These are phyloP conservation scores for Chlorella sp. DNA, from an alignment of 139 green algal species.

Conservation along the genomic window DNA sequence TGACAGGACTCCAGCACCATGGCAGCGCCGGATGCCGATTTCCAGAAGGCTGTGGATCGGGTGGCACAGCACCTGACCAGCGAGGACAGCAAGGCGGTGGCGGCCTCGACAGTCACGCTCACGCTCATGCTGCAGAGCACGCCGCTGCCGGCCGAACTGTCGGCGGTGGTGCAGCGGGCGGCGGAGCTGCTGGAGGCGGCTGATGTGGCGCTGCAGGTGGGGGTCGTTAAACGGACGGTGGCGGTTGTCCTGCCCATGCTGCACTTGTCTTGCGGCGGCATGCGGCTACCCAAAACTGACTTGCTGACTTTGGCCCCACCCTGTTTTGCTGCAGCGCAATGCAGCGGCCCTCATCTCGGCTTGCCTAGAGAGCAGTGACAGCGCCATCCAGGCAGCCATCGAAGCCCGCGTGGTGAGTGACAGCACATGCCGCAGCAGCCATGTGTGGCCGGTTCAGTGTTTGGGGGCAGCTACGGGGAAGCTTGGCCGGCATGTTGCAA, in stretches of 20 bases:
- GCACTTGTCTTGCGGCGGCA: neutral
- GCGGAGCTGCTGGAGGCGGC: neutral
- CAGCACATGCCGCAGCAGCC: neutral
- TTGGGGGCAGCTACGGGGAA: too few relatives aligned
- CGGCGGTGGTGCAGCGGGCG: neutral
- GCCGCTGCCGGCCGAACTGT: neutral
- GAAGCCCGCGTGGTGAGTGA: conserved; percentile 3
- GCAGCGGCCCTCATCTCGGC: conserved; percentile 26
- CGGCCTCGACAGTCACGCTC: neutral
- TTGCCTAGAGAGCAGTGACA: conserved; percentile 13
- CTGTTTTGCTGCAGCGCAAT: conserved; percentile 13
- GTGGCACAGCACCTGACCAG: neutral
- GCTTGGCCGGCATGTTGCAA: neutral
- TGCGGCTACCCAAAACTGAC: neutral
- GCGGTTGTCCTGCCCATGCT: neutral
- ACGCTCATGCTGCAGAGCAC: conserved; percentile 7
- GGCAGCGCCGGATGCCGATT: neutral
- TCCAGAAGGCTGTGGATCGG: neutral
- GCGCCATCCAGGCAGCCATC: conserved; percentile 5
- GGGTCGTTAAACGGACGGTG: neutral
- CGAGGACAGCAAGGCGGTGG: neutral
- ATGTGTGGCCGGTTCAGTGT: too few relatives aligned
- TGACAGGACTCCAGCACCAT: too few relatives aligned
- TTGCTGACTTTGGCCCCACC: neutral
- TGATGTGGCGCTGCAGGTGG: conserved; percentile 3